Conservation (phyloP, 306 rosid genomes). For the Phaseolus lunatus region DNA sequence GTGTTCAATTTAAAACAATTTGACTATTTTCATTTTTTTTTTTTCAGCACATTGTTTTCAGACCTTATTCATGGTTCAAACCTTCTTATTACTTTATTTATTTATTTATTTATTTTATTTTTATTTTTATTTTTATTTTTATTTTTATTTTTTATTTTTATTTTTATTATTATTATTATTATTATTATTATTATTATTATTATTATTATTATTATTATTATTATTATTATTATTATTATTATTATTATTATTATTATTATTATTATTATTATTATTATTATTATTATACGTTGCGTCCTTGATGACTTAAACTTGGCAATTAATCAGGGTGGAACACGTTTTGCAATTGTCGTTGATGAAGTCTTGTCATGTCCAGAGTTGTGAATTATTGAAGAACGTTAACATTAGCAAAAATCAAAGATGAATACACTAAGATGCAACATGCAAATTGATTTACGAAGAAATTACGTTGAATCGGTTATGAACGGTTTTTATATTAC, state of each 20-base stretch:
- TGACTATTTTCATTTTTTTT: slow-evolving; percentile 32
- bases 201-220: not conserved
- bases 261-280: not conserved
- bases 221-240: not conserved
- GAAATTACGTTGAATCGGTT: not conserved
- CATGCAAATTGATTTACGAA: not conserved
- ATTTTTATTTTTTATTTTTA: too few relatives aligned
- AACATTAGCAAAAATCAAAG: not conserved
- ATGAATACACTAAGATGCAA: not conserved
- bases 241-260: not conserved
- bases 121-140: not conserved
- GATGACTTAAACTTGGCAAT: not conserved
- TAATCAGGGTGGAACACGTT: slow-evolving; percentile 7
- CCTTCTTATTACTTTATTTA: not conserved
- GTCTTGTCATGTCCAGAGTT: not conserved
- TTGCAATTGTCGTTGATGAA: slow-evolving; percentile 27
- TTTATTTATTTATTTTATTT: not conserved
- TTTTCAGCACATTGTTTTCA: not conserved
- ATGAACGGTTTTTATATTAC: not conserved
- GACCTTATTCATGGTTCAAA: slow-evolving; percentile 33
- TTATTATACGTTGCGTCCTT: not conserved
- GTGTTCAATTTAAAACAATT: slow-evolving; percentile 23
- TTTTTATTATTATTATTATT: not conserved
- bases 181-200: too few relatives aligned
- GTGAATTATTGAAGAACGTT: too few relatives aligned